Base-by-base conservation (phyloP, 106 monocot species). In the Dendrobium officinale region DNA sequence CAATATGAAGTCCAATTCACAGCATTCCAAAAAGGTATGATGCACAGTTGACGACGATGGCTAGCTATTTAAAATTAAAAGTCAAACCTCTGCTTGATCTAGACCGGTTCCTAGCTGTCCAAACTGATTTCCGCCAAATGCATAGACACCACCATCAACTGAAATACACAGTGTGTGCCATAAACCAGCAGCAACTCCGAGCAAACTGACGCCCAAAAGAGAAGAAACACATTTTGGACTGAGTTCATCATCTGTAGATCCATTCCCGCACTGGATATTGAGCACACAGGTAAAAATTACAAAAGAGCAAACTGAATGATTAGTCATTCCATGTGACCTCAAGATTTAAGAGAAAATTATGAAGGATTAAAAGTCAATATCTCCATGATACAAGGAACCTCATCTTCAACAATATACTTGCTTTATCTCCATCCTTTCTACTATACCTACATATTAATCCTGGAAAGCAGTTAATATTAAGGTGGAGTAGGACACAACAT, bases 41-140 rank as follows among this genome's bases (percentile, higher is more conserved):
- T 45, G 15, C 72, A 72, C 22, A 16, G 5, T 26, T 76, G 0
- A 6, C 22, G 45, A 48, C 22, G 45, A 48, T 43, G 42, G 73
- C 3, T 73, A 4, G 48, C 3, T 11, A 20, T 49, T 7, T 18
- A 76, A 48, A 45, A 76, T 41, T 18, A 48, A 48, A 22, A 76
- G 9, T 47, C 22, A 49, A 9, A 99, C 99, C 95, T 99, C 93
- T 79, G 86, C 88, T 77, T 99, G 99, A 79, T 95, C 95, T 79
- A 85, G 79, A 77, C 99, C 99, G 73, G 91, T 95, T 55, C 99
- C 99, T 3, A 99, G 82, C 81, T 99, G 99, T 18, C 93, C 99
- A 85, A 99, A 99, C 80, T 99, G 99, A 82, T 99, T 99, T 24
- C 99, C 99, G 41, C 95, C 99, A 81, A 99, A 99, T 18, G 95